Evolutionary conservation across 2,329 filamentous ascomycete species (phyloP), one percentile per base, ranked within the genome.

Genomic region (Talaromyces atroroseus): DNA sequence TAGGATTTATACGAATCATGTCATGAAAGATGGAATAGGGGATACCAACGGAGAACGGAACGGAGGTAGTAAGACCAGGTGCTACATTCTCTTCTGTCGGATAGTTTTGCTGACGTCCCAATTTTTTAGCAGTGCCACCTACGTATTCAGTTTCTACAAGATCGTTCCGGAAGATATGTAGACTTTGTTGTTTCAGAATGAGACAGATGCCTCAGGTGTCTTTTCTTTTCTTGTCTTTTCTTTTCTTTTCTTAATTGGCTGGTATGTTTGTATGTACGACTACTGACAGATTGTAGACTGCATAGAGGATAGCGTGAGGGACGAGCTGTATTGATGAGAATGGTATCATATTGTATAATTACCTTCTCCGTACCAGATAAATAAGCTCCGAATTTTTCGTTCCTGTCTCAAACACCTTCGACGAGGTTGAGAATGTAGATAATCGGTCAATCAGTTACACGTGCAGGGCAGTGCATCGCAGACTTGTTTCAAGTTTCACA

Each of bases 161-260:
- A 21, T 45, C 40, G 46, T 36, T 46, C 42, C 50, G 40, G 38
- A 23, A 53, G 26, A 47, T 26, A 47, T 46, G 49, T 34, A 29
- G 1, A 20, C 8, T n/a, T 2, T 47, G 20, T 38, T 47, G 51
- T 53, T 53, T 53, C 51, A 53, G 42, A 53, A 53, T 53, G 51
- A 53, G 51, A 53, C 51, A 44, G 20, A 23, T 10, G 23, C 40
- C 18, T n/a, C 40, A 20, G 6, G 7, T 18, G 38, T 42, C 16
- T 14, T 5, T 40, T 42, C 6, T n/a, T 42, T 42, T 21, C 8
- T 21, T 10, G 5, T 36, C 2, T 12, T 32, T 32, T 32, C 11
- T 32, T 32, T 32, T n/a, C n/a, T n/a, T n/a, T n/a, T n/a, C n/a
- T n/a, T n/a, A n/a, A n/a, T n/a, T n/a, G n/a, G n/a, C 29, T 36